These are phyloP conservation scores for Haplographium delicatum DNA, from an alignment of 495 filamentous ascomycete species.

Conservation along the genomic window DNA sequence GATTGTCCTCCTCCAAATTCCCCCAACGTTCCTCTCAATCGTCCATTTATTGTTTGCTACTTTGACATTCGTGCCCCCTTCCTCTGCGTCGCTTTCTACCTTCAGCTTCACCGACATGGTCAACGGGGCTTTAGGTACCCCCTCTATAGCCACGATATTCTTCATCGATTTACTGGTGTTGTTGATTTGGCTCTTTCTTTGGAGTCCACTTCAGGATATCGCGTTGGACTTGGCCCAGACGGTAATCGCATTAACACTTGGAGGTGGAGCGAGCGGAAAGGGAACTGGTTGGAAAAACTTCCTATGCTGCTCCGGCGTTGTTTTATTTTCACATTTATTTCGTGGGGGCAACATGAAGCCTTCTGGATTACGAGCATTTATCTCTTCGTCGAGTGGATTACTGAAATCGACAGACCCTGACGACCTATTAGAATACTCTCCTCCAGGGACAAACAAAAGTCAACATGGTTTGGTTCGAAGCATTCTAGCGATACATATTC, in stretches of 20 bases:
- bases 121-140: conserved; percentile 63
- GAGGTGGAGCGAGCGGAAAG: conserved; percentile 77
- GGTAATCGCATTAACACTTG: conserved; percentile 88
- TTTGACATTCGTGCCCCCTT: conserved; percentile 86
- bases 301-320: conserved; percentile 73
- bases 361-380: conserved; percentile 41
- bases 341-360: conserved; percentile 41
- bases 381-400: conserved; percentile 19
- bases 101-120: conserved; percentile 61
- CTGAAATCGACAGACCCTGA: conserved; percentile 29
- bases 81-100: conserved; percentile 47
- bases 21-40: conserved; percentile 80
- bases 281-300: conserved; percentile 67
- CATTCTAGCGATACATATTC: conserved; percentile 79
- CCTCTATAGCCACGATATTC: conserved; percentile 74
- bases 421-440: conserved; percentile 36
- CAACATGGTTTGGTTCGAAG: conserved; percentile 49
- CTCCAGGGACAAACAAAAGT: conserved; percentile 39
- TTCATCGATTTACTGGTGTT: conserved; percentile 78
- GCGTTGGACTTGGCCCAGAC: conserved; percentile 93
- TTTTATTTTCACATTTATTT: conserved; percentile 57
- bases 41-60: conserved; percentile 92
- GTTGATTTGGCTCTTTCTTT: conserved; percentile 82
- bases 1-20: conserved; percentile 95
- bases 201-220: conserved; percentile 81